These are phyloP conservation scores for Panicum miliaceum DNA, from an alignment of 176 grass and related monocot species.

Conservation along the genomic window DNA sequence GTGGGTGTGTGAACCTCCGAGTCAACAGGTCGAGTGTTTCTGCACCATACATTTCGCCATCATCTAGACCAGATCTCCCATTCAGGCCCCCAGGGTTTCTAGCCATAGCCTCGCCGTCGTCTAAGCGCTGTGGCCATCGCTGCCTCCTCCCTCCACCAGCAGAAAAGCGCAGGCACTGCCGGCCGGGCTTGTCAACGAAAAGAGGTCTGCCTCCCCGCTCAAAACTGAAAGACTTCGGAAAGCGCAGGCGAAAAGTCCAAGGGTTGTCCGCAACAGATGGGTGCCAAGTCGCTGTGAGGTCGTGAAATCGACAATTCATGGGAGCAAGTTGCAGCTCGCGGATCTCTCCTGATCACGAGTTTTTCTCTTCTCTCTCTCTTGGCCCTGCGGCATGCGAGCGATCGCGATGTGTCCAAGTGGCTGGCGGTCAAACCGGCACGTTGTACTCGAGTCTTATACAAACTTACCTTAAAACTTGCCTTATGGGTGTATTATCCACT, in stretches of 20 bases:
- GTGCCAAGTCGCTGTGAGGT: slow-evolving; percentile 41
- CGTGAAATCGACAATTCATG: slow-evolving; percentile 59
- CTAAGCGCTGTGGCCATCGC: slow-evolving; percentile 17
- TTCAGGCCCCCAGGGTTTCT: background rate
- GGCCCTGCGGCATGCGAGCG: background rate
- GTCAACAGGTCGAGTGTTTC: slow-evolving; percentile 43
- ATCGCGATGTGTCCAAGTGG: background rate
- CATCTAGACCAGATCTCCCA: slow-evolving; percentile 39
- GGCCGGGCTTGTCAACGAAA: slow-evolving; percentile 37
- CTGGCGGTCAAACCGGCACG: slow-evolving; percentile 49
- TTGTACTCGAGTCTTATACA: slow-evolving; percentile 42
- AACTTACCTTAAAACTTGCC: slow-evolving; percentile 28
- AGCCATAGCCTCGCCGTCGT: background rate
- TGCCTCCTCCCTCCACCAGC: slow-evolving; percentile 19
- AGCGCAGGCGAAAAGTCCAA: slow-evolving; percentile 46
- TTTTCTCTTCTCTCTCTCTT: background rate
- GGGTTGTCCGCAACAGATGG: slow-evolving; percentile 44
- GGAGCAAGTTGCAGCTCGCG: slow-evolving; percentile 49
- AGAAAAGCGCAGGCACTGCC: slow-evolving; percentile 23
- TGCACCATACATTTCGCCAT: slow-evolving; percentile 63
- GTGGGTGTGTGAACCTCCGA: slow-evolving; percentile 41
- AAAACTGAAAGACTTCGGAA: slow-evolving; percentile 43
- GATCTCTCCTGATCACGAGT: slow-evolving; percentile 54
- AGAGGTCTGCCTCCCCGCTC: slow-evolving; percentile 14
- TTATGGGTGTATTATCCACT: slow-evolving; percentile 45